Evolutionary conservation across 2,329 filamentous ascomycete genomes (phyloP).

Genomic region (Graphium sp.): DNA sequence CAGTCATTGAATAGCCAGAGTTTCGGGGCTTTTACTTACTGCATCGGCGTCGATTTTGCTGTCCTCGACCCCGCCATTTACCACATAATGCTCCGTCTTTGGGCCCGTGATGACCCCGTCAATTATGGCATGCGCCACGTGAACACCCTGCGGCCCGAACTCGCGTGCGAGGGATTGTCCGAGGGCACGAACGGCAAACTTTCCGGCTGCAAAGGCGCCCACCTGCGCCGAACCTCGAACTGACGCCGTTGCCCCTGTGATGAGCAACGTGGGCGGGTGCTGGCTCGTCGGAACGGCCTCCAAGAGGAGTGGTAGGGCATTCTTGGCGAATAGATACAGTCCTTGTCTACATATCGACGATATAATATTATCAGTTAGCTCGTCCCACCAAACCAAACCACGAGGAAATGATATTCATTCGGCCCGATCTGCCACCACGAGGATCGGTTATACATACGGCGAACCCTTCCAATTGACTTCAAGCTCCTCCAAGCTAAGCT

Average conservation of each 20-base stretch:
- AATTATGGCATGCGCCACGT: slow-evolving; percentile 68
- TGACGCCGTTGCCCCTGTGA: slow-evolving; percentile 76
- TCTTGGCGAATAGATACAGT: slow-evolving; percentile 62
- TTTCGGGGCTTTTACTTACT: slow-evolving; percentile 27
- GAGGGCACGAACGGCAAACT: slow-evolving; percentile 63
- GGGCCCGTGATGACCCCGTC: slow-evolving; percentile 79
- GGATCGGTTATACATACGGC: slow-evolving; percentile 30
- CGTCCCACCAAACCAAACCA: no score
- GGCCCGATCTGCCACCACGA: no score
- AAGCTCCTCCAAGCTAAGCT: slow-evolving; percentile 32
- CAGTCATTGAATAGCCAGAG: background rate
- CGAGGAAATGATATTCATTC: no score
- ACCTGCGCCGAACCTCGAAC: slow-evolving; percentile 55
- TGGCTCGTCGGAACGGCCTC: slow-evolving; percentile 34
- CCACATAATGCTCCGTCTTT: slow-evolving; percentile 35
- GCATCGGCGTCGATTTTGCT: slow-evolving; percentile 59
- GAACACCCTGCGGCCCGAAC: slow-evolving; percentile 70
- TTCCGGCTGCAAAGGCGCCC: slow-evolving; percentile 57
- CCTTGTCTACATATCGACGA: slow-evolving; percentile 34
- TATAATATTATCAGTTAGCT: background rate
- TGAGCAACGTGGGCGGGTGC: slow-evolving; percentile 63
- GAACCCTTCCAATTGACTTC: slow-evolving; percentile 25
- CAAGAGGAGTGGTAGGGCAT: slow-evolving; percentile 52
- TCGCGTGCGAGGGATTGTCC: slow-evolving; percentile 64
- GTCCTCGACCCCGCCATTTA: slow-evolving; percentile 28